Evolutionary conservation across 495 filamentous ascomycete species (phyloP), one percentile per base, ranked within the genome.

Genomic region (Trichoderma gamsii): DNA sequence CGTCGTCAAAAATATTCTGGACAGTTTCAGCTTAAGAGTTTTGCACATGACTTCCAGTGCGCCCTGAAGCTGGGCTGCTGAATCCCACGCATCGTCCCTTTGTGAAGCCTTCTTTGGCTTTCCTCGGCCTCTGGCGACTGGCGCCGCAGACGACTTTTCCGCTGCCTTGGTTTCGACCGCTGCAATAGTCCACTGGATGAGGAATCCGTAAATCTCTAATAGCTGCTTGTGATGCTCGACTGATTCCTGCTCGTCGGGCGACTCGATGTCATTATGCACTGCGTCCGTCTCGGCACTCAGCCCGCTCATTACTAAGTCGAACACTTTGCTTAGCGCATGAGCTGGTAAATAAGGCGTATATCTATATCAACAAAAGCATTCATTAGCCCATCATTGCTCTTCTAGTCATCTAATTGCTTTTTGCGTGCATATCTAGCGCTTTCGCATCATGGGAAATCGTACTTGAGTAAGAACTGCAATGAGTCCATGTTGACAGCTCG

Each of bases 401-500:
- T 29, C 12, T 61, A 9, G 11, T 61, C 8, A 12, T 23, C 27
- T 21, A 15, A 23, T 4, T 3, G 0, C 56, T 32, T 13, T 29
- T 61, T 49, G 4, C 13, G 13, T 7, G 21, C 6, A 25, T 56
- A 29, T 29, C 29, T 29, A 4, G 4, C 29, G 29, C 29, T 29
- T 29, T 29, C 29, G 18, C 8, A 7, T 23, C 8, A 56, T 61
- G 56, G 23, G 23, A 61, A 86, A 86, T 75, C 92, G 83, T 88
- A 99, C 95, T 99, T 99, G 79, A 99, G 83, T 46, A 99, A 80
- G 74, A 97, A 96, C 73, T 97, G 93, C 66, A 99, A 79, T 49
- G 94, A 94, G 80, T 99, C 96, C 77, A 97, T 92, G 67, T 87
- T 84, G 12, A 87, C 86, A 71, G 88, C 84, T 77, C 86, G 88